Base-by-base conservation (phyloP, 345 rosid genomes). In the Bruguiera parviflora region DNA sequence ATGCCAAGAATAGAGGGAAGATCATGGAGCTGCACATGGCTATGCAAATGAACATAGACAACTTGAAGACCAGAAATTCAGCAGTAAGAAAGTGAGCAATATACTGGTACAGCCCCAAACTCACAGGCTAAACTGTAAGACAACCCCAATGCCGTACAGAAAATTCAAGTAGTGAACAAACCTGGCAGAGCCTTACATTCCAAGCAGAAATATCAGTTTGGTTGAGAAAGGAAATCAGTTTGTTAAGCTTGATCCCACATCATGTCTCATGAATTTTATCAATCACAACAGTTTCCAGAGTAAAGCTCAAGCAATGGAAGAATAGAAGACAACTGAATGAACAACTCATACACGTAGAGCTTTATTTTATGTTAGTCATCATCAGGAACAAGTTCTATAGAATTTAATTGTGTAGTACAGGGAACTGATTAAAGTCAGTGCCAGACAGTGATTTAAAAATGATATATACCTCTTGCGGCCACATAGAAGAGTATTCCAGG, bases 401-500 rank as follows among this genome's bases (percentile, higher is more conserved):
- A 21, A 61, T 35, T 61, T 13, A 13, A 32, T 37, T 35, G 22
- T 22, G 2, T 43, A 37, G 11, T 24, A 1, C 32, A 15, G n/a
- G 55, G 13, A 24, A 24, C 13, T 15, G 49, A 3, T 43, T 15
- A 13, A 43, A 3, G 15, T 43, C 5, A 43, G 18, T 43, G 49
- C 49, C 49, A 43, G 49, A 43, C 19, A 43, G 49, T 43, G 49
- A 43, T 43, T 43, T 55, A 13, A 56, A 43, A 11, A 6, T 29
- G 49, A 37, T 15, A 61, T 70, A 20, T 87, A 94, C 98, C 98
- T 94, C 83, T 94, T 94, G 61, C 89, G 91, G 64, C 98, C 98
- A 53, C 85, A 86, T 39, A 94, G 88, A 68, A 94, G 87, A 61
- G 98, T 91, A 81, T 94, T 94, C 98, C 98, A 94, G 63, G 98